Base-by-base conservation (phyloP, 306 rosid genomes). In the Trichosanthes truncata region DNA sequence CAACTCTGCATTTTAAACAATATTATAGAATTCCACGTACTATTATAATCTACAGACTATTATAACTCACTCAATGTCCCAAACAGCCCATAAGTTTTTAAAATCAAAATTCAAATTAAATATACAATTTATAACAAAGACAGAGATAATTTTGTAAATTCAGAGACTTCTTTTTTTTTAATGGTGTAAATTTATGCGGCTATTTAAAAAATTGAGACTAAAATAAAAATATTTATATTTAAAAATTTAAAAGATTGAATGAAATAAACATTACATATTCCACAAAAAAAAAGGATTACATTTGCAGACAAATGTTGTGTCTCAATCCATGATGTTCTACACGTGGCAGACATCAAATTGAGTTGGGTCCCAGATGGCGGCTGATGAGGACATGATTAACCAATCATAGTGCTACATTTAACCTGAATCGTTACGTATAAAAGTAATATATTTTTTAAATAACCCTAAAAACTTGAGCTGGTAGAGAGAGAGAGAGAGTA, bases 321-420 rank as follows among this genome's bases (percentile, higher is more conserved):
- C 59, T 48, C 55, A 1, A 73, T 73, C 77, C 41, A 73, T 1
- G 10, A 73, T 73, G 78, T 29, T 73, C 26, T 7, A 46, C 78
- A 73, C 78, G 78, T 73, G 78, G 78, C 60, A 73, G 78, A 73
- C 78, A 73, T 0, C 14, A 18, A 14, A 29, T 73, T 73, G n/a
- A 46, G 25, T 23, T 6, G 77, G 77, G 77, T 41, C 77, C 77
- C 36, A 72, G 6, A 0, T 5, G 13, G 40, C 55, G 56, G 55
- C 6, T 71, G 76, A 72, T 72, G 77, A 12, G 48, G 45, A 35
- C 0, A 67, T 68, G 18, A 68, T 68, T 68, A 9, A 41, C 52
- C 75, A 68, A 68, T 41, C 52, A 38, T 68, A 1, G 0, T 41
- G 17, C 4, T 21, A 41, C 26, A 68, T 41, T 68, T 68, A n/a